Percentiles rank a stretch among this genome's conserved stretches.
phyloP scores from a whole-genome alignment of 2,329 filamentous ascomycete genomes.

The Drechslerella coelobrocha region DNA sequence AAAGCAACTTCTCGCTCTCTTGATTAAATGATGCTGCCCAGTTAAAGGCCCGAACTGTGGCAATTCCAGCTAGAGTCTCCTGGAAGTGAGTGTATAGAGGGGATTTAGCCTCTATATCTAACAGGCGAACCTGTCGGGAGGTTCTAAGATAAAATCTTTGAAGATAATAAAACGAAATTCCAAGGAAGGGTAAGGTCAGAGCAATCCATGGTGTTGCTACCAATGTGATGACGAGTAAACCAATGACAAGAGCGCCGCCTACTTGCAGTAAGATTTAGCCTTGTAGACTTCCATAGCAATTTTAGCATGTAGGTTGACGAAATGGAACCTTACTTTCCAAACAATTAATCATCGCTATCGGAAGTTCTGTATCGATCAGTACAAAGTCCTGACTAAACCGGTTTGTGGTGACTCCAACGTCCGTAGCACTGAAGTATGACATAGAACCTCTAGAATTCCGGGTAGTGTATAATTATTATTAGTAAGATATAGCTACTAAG shows the following conservation, averaged over 20 bases:
- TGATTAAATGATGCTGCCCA: conserved; percentile 35
- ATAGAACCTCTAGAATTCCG: conserved; percentile 42
- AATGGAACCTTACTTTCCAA: no score
- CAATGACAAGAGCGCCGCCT: conserved; percentile 26
- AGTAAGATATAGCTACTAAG: no score
- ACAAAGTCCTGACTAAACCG: conserved; percentile 57
- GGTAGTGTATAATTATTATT: no score
- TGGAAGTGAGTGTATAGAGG: conserved; percentile 59
- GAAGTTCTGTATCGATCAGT: conserved; percentile 58
- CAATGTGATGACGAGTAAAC: conserved; percentile 24
- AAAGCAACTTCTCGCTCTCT: conserved; percentile 55
- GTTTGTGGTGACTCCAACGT: conserved; percentile 57
- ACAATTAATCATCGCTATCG: conserved; percentile 52
- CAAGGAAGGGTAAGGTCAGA: conserved; percentile 54
- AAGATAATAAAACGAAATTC: conserved; percentile 54
- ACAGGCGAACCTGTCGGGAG: conserved; percentile 60
- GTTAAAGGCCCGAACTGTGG: conserved; percentile 53
- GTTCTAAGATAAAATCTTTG: conserved; percentile 61
- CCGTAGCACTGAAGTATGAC: conserved; percentile 56
- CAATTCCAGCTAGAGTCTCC: conserved; percentile 51
- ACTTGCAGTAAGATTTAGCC: no score
- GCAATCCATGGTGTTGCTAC: conserved; percentile 52
- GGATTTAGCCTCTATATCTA: conserved; percentile 60
- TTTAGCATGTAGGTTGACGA: no score
- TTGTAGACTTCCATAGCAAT: no score